These are phyloP conservation scores for Fragilaria crotonensis DNA, from an alignment of 108 stramenopile genomes.

Conservation along the genomic window DNA sequence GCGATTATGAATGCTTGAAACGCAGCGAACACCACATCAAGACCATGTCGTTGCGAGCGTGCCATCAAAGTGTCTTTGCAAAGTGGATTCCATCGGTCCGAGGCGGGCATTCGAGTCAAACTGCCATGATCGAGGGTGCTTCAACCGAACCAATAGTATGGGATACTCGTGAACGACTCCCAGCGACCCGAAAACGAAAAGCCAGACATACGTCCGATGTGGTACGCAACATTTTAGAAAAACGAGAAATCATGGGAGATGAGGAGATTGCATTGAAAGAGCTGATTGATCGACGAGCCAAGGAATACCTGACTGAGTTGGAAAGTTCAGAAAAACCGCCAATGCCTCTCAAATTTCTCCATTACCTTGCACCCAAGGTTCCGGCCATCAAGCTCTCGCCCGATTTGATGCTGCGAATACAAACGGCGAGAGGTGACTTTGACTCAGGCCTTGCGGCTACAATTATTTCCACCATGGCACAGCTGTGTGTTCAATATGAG, in stretches of 20 bases:
- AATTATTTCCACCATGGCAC: slow-evolving; percentile 36
- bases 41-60: too few species aligned
- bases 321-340: slow-evolving; percentile 6
- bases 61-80: too few species aligned
- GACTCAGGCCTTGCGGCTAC: slow-evolving; percentile 47
- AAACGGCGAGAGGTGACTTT: slow-evolving; percentile 30
- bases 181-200: too few species aligned
- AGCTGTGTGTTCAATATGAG: slow-evolving; percentile 31
- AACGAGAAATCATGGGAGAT: slow-evolving; percentile 1
- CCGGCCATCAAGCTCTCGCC: slow-evolving; percentile 52
- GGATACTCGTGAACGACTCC: too few species aligned
- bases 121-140: too few species aligned
- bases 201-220: not conserved
- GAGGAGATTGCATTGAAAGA: slow-evolving; percentile 23
- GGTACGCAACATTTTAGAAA: not conserved
- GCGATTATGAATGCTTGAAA: too few species aligned
- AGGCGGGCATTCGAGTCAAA: too few species aligned
- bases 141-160: too few species aligned
- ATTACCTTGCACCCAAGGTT: slow-evolving; percentile 50
- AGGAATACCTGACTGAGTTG: slow-evolving; percentile 27
- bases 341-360: slow-evolving; percentile 34
- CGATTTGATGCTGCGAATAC: slow-evolving; percentile 42
- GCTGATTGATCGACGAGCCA: slow-evolving; percentile 17
- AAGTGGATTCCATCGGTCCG: too few species aligned
- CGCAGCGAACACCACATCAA: too few species aligned